Evolutionary conservation across 768 basidiomycete genomes (phyloP).

Genomic region (Mycena crocata): DNA sequence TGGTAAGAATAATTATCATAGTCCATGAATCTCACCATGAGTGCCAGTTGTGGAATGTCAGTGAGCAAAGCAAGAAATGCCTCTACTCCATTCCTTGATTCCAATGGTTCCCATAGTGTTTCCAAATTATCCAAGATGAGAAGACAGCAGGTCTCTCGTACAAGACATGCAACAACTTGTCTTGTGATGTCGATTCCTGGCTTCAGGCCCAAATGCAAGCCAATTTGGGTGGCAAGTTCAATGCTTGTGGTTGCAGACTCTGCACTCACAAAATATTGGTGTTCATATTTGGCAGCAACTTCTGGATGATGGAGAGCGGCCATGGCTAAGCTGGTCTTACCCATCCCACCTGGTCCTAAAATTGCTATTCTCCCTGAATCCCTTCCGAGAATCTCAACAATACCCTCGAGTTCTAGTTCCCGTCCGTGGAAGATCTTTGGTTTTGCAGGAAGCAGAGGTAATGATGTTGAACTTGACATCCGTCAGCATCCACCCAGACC

Average conservation of each 20-base stretch:
- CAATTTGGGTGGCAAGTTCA: background rate
- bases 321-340: background rate
- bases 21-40: background rate
- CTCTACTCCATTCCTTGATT: background rate
- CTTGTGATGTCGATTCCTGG: background rate
- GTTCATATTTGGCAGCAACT: background rate
- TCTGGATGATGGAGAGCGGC: background rate
- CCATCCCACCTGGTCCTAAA: background rate
- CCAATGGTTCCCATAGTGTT: background rate
- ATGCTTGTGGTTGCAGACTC: background rate
- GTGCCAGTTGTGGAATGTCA: background rate
- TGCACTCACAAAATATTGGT: background rate
- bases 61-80: background rate
- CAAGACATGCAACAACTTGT: background rate
- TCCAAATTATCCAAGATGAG: conserved; percentile 8
- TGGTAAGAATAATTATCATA: background rate
- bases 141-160: background rate
- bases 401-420: background rate
- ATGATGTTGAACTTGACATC: background rate
- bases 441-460: background rate
- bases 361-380: background rate
- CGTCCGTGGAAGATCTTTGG: conserved; percentile 8
- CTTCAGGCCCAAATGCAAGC: background rate
- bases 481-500: background rate
- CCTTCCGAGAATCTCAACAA: background rate